phyloP scores from a whole-genome alignment of 371 early-diverging fungal species.

The Mortierella sp. region DNA sequence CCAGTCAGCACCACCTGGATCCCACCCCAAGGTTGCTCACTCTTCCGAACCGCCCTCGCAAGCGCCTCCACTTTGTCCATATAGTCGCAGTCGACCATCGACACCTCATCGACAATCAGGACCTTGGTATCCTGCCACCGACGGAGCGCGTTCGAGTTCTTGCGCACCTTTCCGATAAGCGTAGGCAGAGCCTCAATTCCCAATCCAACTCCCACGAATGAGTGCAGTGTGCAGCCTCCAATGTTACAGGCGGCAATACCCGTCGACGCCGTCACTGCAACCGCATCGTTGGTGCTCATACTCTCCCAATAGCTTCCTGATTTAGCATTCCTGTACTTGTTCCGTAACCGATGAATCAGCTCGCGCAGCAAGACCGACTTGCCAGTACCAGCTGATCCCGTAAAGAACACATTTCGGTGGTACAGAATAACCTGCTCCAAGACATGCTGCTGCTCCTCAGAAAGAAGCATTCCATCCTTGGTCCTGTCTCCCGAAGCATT shows the following conservation, averaged over 20 bases:
- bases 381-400: conserved; percentile 64
- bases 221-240: conserved; percentile 72
- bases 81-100: conserved; percentile 63
- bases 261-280: conserved; percentile 57
- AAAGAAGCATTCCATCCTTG: conserved; percentile 56
- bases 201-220: conserved; percentile 66
- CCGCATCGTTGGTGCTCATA: conserved; percentile 49
- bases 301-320: conserved; percentile 14
- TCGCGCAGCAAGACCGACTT: conserved; percentile 61
- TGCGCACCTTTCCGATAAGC: conserved; percentile 20
- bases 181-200: conserved; percentile 31
- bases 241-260: conserved; percentile 64
- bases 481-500: conserved; percentile 13
- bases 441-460: conserved; percentile 71
- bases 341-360: conserved; percentile 45
- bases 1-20: conserved; percentile 71
- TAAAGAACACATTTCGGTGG: conserved; percentile 68
- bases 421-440: conserved; percentile 63
- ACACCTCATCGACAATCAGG: conserved; percentile 71
- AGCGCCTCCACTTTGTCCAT: conserved; percentile 50
- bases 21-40: conserved; percentile 67
- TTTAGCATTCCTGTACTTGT: conserved; percentile 12
- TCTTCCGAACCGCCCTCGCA: conserved; percentile 28
- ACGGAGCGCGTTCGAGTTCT: conserved; percentile 7
- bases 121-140: conserved; percentile 60